Evolutionary conservation across 2,329 filamentous ascomycete species (phyloP).

Genomic region (Colletotrichum zoysiae): DNA sequence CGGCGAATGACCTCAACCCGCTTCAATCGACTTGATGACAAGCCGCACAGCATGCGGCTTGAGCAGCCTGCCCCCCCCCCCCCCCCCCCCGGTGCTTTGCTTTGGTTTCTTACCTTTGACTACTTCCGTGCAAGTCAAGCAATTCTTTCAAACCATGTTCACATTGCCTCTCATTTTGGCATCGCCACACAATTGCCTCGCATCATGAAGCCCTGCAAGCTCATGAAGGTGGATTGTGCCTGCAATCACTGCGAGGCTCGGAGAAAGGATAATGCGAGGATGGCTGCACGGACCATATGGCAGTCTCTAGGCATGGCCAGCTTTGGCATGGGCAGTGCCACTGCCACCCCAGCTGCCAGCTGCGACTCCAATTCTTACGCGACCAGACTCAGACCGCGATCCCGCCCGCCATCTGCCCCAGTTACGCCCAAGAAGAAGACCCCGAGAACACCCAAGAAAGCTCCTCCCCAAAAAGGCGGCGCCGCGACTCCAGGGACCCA

Average conservation of each 20-base stretch:
- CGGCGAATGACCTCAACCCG: neutral
- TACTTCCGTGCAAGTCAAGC: neutral
- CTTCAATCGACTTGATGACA: neutral
- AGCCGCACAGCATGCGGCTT: neutral
- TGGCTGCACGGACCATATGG: slow-evolving; percentile 27
- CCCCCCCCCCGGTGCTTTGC: slow-evolving; percentile 1
- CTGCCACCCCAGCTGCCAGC: slow-evolving; percentile 31
- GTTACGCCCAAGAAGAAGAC: slow-evolving; percentile 35
- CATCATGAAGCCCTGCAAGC: slow-evolving; percentile 13
- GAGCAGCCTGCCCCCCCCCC: neutral
- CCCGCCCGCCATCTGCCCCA: slow-evolving; percentile 11
- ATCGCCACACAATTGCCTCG: neutral
- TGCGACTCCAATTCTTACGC: slow-evolving; percentile 29
- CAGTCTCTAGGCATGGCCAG: neutral
- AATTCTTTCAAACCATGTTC: neutral
- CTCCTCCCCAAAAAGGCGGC: slow-evolving; percentile 11
- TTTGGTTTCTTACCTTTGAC: neutral
- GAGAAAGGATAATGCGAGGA: slow-evolving; percentile 27
- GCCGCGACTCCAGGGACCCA: slow-evolving; percentile 8
- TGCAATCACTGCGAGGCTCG: slow-evolving; percentile 25
- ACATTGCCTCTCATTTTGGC: neutral
- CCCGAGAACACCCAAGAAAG: slow-evolving; percentile 23
- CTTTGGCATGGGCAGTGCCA: slow-evolving; percentile 21
- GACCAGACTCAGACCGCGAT: slow-evolving; percentile 36
- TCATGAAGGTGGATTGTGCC: slow-evolving; percentile 10